Evolutionary conservation across 1,284 basidiomycete species (phyloP), one percentile per base, ranked within the genome.

Genomic region (Athelia sp.): DNA sequence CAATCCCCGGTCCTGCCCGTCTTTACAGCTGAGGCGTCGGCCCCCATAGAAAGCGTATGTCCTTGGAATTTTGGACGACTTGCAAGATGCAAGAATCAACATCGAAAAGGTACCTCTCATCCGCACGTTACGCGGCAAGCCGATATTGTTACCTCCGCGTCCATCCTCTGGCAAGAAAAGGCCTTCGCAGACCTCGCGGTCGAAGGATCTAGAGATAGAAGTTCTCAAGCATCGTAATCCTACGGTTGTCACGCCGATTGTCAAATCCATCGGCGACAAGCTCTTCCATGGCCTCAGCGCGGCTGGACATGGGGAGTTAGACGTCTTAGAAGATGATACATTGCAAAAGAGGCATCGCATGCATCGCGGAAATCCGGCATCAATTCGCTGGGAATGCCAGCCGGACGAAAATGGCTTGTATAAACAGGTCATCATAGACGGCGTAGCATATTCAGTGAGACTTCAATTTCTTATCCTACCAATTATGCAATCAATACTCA

Each of bases 201-300:
- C 54, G 2, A 56, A 58, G 26, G 53, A 54, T 24, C 35, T 54
- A 1, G 72, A 74, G 53, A 65, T 61, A 45, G 64, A 66, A 43
- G 66, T 73, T 35, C 63, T 73, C 29, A 65, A 67, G 53, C 68
- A 74, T 51, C 60, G 64, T 22, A 71, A 66, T 50, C 54, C 58
- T 26, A 74, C 80, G 13, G 69, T 78, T 24, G 72, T 82, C 14
- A 82, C 80, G 1, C 69, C 77, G 0, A 60, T 66, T 29, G 75
- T 84, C 13, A 66, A 66, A 14, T 59, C 61, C 0, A 70, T 84
- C 47, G 69, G 76, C 1, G 58, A 72, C 24, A 55, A 69, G n/a
- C 64, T 82, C 3, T 84, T 82, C 52, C 67, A 72, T 43, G 61
- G 67, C 3, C 59, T 80, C 34, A 64, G 69, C 22, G 64, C 74